phyloP scores from a whole-genome alignment of 306 rosid species.

The Geum urbanum region DNA sequence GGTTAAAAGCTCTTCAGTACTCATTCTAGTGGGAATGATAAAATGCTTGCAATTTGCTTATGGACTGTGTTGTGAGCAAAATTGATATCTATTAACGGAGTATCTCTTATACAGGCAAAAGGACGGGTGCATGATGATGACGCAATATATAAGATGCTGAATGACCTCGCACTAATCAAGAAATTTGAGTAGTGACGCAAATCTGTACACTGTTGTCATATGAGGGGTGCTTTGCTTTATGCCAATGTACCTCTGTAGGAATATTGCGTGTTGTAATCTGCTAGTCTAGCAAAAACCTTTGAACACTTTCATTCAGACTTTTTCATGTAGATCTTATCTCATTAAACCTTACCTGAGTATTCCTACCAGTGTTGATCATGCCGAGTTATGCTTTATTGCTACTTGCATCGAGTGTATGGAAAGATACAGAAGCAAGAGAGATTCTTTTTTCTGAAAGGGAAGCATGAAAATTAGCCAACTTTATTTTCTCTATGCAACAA shows the following conservation, averaged over 20 bases:
- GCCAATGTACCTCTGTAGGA: background rate
- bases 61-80: background rate
- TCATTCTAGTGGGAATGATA: background rate
- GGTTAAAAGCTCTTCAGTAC: background rate
- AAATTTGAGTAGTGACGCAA: constrained; percentile 54
- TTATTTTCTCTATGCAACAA: too few species aligned
- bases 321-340: background rate
- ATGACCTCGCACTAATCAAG: constrained; percentile 78
- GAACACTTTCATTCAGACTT: background rate
- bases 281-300: background rate
- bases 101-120: constrained; percentile 54
- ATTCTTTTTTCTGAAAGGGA: too few species aligned
- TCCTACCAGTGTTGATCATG: background rate
- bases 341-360: background rate
- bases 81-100: background rate
- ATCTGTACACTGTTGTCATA: background rate
- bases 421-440: too few species aligned
- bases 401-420: background rate
- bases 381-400: background rate
- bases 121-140: constrained; percentile 92
- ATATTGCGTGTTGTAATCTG: constrained; percentile 1
- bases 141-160: constrained; percentile 90
- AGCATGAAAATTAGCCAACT: too few species aligned
- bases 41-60: background rate
- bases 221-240: background rate